Conservation (phyloP, 805 yeast genomes). For the Hanseniaspora valbyensis region DNA sequence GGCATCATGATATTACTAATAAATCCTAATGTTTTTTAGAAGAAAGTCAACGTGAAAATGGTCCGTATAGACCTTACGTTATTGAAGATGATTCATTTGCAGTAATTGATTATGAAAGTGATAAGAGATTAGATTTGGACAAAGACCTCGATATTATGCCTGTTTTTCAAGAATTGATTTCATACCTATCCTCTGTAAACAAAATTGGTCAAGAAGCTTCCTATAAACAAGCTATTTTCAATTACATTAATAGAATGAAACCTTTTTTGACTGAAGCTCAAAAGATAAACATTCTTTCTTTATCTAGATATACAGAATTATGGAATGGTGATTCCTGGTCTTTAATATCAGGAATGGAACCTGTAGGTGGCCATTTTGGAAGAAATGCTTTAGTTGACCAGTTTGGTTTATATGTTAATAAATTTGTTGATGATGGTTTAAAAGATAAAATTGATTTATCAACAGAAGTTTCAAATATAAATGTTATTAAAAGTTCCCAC, state of each 20-base stretch:
- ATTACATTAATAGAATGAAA: conserved; percentile 36
- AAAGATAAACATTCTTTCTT: conserved; percentile 35
- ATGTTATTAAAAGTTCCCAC: conserved; percentile 15
- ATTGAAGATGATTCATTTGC: conserved; percentile 38
- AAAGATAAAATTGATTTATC: conserved; percentile 31
- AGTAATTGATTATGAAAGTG: conserved; percentile 28
- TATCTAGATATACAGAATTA: conserved; percentile 45
- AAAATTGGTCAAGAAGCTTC: neutral
- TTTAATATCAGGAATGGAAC: conserved; percentile 18
- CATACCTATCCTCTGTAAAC: neutral
- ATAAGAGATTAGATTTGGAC: conserved; percentile 23
- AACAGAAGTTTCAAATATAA: conserved; percentile 33
- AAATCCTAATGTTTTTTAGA: conserved; percentile 55
- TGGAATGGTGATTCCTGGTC: conserved; percentile 65
- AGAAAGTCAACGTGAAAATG: conserved; percentile 25
- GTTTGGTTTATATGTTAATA: conserved; percentile 8
- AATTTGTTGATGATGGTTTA: conserved; percentile 28
- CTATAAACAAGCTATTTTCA: conserved; percentile 13
- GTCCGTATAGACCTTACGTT: conserved; percentile 24
- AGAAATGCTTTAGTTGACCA: conserved; percentile 38
- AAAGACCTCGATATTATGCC: conserved; percentile 8
- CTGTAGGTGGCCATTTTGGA: conserved; percentile 13
- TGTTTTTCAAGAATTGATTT: conserved; percentile 2
- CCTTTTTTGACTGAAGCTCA: conserved; percentile 38
- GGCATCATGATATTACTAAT: conserved; percentile 80